Evolutionary conservation across 352 stramenopile species (phyloP), one percentile per base, ranked within the genome.

Genomic region (Phytophthora cactorum): DNA sequence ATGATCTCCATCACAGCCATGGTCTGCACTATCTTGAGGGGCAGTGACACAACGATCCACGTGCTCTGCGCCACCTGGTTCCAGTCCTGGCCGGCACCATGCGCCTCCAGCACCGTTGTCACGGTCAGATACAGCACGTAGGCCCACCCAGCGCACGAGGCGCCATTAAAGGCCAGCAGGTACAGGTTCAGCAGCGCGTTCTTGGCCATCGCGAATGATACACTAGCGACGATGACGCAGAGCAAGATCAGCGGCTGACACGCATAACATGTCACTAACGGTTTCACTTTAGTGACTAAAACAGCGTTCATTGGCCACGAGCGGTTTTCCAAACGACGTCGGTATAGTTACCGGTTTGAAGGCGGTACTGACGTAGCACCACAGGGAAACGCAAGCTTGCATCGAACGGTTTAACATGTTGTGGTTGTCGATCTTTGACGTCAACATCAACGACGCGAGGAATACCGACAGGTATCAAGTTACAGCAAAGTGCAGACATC

Each of bases 1-100:
- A 99, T 68, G 59, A 99, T 97, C 81, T 99, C 97, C 55, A 99
- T 84, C 5, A 98, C 62, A 12, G 97, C 97, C 53, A 97, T 89
- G 22, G 90, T 97, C 81, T 99, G 98, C 59, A 98, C 92, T 44
- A 92, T 69, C 68, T 91, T 86, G 45, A 95, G 78, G 32, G 80
- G 79, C 36, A 78, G 60, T 17, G 72, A 76, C 32, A 95, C 84
- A 17, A 79, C 62, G 53, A 83, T 62, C 84, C 84, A 93, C 41
- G 78, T 81, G 14, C 57, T 74, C 46, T 66, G 77, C 11, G 85
- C 75, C 54, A 91, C 70, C 22, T 72, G 51, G 31, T 70, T 63
- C 74, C 71, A 84, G 80, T 89, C 77, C 56, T 86, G 80, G 54
- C 83, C 84, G 25, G 68, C 60, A 29, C 79, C 72, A 32, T 78